phyloP scores from a whole-genome alignment of 192 early-diverging fungal genomes.

The Podila clonocystis region DNA sequence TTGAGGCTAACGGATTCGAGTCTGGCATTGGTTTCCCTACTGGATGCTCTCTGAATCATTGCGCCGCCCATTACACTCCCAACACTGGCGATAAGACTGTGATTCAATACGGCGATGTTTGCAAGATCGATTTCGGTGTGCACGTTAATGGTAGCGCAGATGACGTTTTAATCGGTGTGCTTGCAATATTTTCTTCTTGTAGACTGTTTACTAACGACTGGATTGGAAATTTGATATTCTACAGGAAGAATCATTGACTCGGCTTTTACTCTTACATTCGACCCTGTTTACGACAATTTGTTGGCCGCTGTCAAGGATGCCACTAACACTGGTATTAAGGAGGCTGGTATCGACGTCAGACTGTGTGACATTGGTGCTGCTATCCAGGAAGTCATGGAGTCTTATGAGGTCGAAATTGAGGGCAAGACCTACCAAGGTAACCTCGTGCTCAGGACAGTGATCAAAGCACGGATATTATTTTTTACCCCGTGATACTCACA shows the following conservation, averaged over 20 bases:
- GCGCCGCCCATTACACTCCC: conserved; percentile 97
- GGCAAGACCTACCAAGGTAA: conserved; percentile 89
- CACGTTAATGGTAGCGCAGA: conserved; percentile 80
- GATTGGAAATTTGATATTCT: background rate
- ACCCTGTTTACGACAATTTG: conserved; percentile 89
- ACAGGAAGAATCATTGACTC: conserved; percentile 92
- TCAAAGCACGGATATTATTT: background rate
- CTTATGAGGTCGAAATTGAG: conserved; percentile 94
- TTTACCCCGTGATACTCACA: background rate
- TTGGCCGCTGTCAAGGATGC: conserved; percentile 92
- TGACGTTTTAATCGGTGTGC: no score
- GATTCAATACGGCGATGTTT: conserved; percentile 87
- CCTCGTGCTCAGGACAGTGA: background rate
- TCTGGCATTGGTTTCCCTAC: conserved; percentile 96
- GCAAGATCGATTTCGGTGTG: conserved; percentile 97
- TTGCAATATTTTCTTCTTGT: no score
- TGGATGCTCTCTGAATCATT: conserved; percentile 92
- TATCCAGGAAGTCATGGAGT: conserved; percentile 98
- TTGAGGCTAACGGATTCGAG: conserved; percentile 88
- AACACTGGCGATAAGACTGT: conserved; percentile 97
- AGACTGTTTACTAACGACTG: no score
- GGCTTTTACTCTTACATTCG: conserved; percentile 93
- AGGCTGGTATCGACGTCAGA: conserved; percentile 97
- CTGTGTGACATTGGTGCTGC: conserved; percentile 95
- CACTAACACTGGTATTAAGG: conserved; percentile 94